Evolutionary conservation across 2,329 filamentous ascomycete species (phyloP).

Genomic region (Pyrenochaeta sp.): DNA sequence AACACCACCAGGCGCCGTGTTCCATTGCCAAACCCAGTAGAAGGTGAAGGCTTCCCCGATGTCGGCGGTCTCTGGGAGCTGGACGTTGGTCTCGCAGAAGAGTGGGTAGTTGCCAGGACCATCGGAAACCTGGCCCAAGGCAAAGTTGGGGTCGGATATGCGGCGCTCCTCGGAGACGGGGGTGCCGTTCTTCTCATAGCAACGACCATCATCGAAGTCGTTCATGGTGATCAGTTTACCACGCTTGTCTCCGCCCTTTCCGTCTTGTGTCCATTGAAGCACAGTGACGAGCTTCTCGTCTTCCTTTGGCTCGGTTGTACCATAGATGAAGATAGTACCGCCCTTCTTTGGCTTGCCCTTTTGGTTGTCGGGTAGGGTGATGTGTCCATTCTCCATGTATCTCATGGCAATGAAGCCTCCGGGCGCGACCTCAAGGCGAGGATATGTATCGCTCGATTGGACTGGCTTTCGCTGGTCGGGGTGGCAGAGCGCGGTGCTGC

Average conservation of each 20-base stretch:
- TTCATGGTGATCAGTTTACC: slow-evolving; percentile 79
- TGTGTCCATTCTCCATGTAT: slow-evolving; percentile 61
- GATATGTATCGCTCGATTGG: slow-evolving; percentile 63
- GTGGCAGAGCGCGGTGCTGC: slow-evolving; percentile 68
- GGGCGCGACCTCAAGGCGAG: slow-evolving; percentile 66
- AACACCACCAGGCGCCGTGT: slow-evolving; percentile 42
- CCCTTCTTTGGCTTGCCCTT: slow-evolving; percentile 53
- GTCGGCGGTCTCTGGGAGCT: slow-evolving; percentile 72
- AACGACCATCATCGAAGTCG: slow-evolving; percentile 89
- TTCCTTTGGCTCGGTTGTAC: slow-evolving; percentile 55
- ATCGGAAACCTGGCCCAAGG: slow-evolving; percentile 57
- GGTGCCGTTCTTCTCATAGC: slow-evolving; percentile 76
- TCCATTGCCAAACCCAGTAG: slow-evolving; percentile 98
- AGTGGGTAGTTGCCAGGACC: slow-evolving; percentile 59
- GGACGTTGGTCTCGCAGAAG: slow-evolving; percentile 82
- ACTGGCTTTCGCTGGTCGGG: slow-evolving; percentile 64
- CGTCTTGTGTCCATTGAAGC: slow-evolving; percentile 81
- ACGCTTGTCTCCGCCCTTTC: slow-evolving; percentile 79
- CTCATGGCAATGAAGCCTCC: slow-evolving; percentile 58
- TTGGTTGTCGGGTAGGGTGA: slow-evolving; percentile 50
- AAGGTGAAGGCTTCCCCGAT: slow-evolving; percentile 74
- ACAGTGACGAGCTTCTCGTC: slow-evolving; percentile 69
- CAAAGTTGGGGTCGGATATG: slow-evolving; percentile 61
- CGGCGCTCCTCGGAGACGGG: slow-evolving; percentile 67
- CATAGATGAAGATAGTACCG: slow-evolving; percentile 59